A percentile compares a stretch with the other conserved stretches of the same genome.
Conservation (phyloP, 768 basidiomycete species). For the Phanerodontia chrysosporium region DNA sequence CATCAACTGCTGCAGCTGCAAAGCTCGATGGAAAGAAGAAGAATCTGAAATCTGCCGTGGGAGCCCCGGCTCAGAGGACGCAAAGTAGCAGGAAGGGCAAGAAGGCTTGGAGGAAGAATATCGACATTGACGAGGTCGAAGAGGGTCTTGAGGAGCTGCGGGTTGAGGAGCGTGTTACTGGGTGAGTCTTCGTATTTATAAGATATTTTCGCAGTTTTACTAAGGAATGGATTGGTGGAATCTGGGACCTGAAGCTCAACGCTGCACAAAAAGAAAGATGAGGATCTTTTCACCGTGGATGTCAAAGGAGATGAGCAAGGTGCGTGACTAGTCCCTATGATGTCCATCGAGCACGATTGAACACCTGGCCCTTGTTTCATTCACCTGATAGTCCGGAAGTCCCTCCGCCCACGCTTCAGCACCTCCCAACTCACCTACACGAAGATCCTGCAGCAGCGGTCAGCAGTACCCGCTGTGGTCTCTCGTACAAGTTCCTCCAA, state of each 20-base stretch:
- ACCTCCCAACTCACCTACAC: conserved; percentile 53
- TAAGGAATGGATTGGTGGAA: background rate
- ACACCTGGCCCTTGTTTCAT: background rate
- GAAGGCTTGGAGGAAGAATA: conserved; percentile 89
- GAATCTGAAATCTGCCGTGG: conserved; percentile 24
- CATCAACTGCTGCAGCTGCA: background rate
- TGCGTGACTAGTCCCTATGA: conserved; percentile 32
- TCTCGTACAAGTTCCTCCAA: conserved; percentile 44
- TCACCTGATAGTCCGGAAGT: conserved; percentile 51
- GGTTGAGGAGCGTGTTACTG: conserved; percentile 76
- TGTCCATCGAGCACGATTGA: background rate
- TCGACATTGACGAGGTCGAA: conserved; percentile 80
- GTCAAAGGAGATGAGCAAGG: conserved; percentile 72
- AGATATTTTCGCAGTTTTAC: background rate
- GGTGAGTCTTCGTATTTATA: conserved; percentile 45
- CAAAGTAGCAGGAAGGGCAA: conserved; percentile 89
- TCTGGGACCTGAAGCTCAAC: conserved; percentile 39
- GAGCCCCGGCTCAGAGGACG: conserved; percentile 56
- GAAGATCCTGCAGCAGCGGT: conserved; percentile 80
- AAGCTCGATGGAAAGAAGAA: background rate
- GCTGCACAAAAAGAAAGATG: conserved; percentile 63
- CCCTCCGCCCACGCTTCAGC: conserved; percentile 45
- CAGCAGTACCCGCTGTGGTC: conserved; percentile 80
- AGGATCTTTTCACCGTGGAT: conserved; percentile 79
- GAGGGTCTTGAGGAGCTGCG: conserved; percentile 68